A percentile compares a stretch with the other conserved stretches of the same genome.
phyloP scores from a whole-genome alignment of 2,329 filamentous ascomycete species.

The Aspergillus ustus region DNA sequence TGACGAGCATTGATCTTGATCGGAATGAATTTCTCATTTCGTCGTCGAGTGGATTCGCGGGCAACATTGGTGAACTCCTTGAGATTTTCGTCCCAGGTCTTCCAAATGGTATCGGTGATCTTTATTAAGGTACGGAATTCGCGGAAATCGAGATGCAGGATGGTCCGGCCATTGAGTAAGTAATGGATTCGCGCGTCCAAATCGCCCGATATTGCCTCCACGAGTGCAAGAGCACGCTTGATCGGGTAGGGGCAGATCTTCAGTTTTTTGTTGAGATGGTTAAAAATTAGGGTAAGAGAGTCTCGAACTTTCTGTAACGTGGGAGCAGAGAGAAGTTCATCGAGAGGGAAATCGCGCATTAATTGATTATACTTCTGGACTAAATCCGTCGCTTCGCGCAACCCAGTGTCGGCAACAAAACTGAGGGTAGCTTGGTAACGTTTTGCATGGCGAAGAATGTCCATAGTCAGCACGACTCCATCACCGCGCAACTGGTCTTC shows the following conservation, averaged over 20 bases:
- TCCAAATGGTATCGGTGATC: constrained; percentile 83
- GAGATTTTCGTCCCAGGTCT: constrained; percentile 90
- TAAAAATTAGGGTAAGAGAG: constrained; percentile 86
- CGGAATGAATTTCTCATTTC: constrained; percentile 97
- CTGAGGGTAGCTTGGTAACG: constrained; percentile 97
- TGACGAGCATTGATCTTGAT: constrained; percentile 94
- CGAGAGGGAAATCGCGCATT: constrained; percentile 96
- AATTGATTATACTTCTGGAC: constrained; percentile 99
- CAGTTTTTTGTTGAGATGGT: constrained; percentile 95
- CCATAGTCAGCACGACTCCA: constrained; percentile 86
- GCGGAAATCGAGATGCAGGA: constrained; percentile 89
- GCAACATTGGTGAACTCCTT: constrained; percentile 99
- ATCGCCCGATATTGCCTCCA: constrained; percentile 94
- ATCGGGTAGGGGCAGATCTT: constrained; percentile 96
- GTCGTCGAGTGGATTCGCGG: constrained; percentile 87
- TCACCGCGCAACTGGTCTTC: constrained; percentile 86
- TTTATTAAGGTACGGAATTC: constrained; percentile 88
- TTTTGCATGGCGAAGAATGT: constrained; percentile 95
- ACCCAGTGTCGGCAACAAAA: constrained; percentile 91
- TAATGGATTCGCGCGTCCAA: constrained; percentile 84
- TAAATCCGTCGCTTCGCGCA: constrained; percentile 94
- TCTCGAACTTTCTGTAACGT: constrained; percentile 87
- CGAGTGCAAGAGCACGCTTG: constrained; percentile 85
- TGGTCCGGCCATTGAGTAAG: constrained; percentile 79
- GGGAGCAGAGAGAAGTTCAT: constrained; percentile 90